phyloP scores from a whole-genome alignment of 2,329 filamentous ascomycete genomes.

The Xylaria sp. region DNA sequence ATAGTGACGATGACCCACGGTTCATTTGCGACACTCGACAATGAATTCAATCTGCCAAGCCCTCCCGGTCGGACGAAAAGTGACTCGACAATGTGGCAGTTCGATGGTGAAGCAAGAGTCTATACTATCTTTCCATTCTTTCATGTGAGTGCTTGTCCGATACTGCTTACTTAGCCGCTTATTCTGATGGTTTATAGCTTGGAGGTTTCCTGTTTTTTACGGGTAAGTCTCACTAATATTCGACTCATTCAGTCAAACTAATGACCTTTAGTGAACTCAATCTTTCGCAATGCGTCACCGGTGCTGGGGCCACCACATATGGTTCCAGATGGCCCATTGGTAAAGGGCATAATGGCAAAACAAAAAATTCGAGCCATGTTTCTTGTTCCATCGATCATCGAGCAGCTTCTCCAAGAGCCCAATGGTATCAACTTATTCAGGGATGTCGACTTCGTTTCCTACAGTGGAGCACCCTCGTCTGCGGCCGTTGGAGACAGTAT shows the following conservation, averaged over 20 bases:
- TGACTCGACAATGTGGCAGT: slow-evolving; percentile 39
- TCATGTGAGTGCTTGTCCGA: slow-evolving; percentile 36
- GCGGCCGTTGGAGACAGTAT: slow-evolving; percentile 29
- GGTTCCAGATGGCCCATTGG: slow-evolving; percentile 36
- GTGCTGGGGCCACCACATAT: slow-evolving; percentile 41
- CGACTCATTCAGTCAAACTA: neutral
- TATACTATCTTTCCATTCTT: slow-evolving; percentile 44
- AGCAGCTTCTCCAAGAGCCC: slow-evolving; percentile 38
- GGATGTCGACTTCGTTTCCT: slow-evolving; percentile 36
- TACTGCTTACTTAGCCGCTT: neutral
- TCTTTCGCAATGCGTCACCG: slow-evolving; percentile 35
- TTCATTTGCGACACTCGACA: slow-evolving; percentile 37
- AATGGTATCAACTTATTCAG: slow-evolving; percentile 37
- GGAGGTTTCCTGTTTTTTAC: slow-evolving; percentile 36
- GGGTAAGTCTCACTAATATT: slow-evolving; percentile 15
- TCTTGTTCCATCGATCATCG: slow-evolving; percentile 35
- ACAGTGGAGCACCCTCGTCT: slow-evolving; percentile 38
- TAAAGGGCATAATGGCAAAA: slow-evolving; percentile 36
- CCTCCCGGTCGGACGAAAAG: slow-evolving; percentile 35
- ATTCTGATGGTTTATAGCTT: slow-evolving; percentile 27
- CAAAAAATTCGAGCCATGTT: slow-evolving; percentile 38
- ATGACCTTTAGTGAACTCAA: slow-evolving; percentile 35
- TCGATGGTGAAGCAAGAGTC: slow-evolving; percentile 37
- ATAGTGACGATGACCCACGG: slow-evolving; percentile 41
- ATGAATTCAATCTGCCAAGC: slow-evolving; percentile 34